Base-by-base conservation (phyloP, 2,329 filamentous ascomycete genomes). In the Paracamarosporium sp. region DNA sequence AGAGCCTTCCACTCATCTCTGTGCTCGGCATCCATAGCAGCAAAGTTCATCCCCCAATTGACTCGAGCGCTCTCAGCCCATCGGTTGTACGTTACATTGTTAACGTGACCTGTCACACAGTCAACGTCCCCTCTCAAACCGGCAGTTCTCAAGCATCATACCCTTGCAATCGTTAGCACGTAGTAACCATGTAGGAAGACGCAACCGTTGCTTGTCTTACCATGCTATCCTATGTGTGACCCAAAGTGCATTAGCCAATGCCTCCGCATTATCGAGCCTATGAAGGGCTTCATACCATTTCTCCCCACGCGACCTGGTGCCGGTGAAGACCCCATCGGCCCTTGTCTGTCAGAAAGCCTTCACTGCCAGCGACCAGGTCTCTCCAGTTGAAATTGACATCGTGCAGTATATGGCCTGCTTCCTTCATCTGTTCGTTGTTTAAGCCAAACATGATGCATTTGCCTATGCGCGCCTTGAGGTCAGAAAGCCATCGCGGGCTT, bases 61-160 rank as follows among this genome's bases (percentile, higher is more conserved):
- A 94, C 85, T 33, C 93, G 85, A 4, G 88, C 88, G 5, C 89
- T 89, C 75, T 97, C 93, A 33, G 92, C 92, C 74, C 91, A 96
- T 60, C 90, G 86, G 66, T 90, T 88, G 76, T 96, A 96, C 63
- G 86, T 86, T 61, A 93, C 88, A 67, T 96, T 96, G 74, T 96
- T 97, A 47, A 97, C 90, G 75, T 97, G 92, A 47, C 88, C 86
- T 87, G 52, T 38, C 35, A 53, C 50, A 55, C 45, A 61, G n/a
- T 80, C 47, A 69, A 55, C 45, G 27, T 41, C 54, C 7, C 71
- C 33, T 40, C 44, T 11, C 25, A 47, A 12, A 5, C 31, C 28
- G 20, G 41, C 53, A 56, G 25, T 53, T 13, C 51, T 44, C 46
- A 43, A 40, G 17, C 48, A 30, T 35, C 35, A 28, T 62, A 63